A percentile compares a stretch with the other conserved stretches of the same genome.
These are phyloP conservation scores for Skeletonema marinoi DNA, from an alignment of 108 stramenopile species.

Conservation along the genomic window DNA sequence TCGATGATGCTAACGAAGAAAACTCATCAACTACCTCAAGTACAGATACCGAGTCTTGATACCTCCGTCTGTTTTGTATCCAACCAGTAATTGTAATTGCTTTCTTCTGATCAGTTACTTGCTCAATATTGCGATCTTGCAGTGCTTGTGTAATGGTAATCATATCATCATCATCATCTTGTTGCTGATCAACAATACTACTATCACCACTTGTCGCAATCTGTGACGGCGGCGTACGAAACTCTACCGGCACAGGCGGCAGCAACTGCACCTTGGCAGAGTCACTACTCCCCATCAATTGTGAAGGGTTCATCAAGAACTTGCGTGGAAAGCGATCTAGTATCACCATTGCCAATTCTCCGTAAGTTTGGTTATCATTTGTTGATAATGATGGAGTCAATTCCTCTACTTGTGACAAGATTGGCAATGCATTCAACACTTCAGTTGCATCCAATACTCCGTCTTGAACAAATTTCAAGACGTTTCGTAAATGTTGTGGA, in stretches of 20 bases:
- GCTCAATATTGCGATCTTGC: background rate
- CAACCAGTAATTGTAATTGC: constrained; percentile 48
- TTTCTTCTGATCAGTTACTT: background rate
- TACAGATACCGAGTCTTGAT: constrained; percentile 54
- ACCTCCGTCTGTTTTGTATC: constrained; percentile 77
- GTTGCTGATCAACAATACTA: background rate
- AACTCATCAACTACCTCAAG: constrained; percentile 56
- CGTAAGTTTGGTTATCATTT: background rate
- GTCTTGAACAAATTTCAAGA: constrained; percentile 21
- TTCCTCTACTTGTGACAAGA: background rate
- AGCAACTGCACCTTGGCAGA: constrained; percentile 20
- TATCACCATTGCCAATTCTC: constrained; percentile 21
- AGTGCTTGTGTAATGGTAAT: constrained; percentile 11
- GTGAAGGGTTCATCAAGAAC: constrained; percentile 24
- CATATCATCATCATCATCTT: background rate
- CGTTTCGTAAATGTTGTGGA: constrained; percentile 45
- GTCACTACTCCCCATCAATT: constrained; percentile 32
- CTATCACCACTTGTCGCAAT: background rate
- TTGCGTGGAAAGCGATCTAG: constrained; percentile 32
- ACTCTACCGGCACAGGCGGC: constrained; percentile 37
- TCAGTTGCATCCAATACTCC: constrained; percentile 27
- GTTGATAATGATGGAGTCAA: background rate
- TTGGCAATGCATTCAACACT: constrained; percentile 24
- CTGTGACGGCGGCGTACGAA: background rate
- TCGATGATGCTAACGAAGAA: constrained; percentile 6